phyloP scores from a whole-genome alignment of 2,329 filamentous ascomycete species.

The Keithomyces neogunnii region DNA sequence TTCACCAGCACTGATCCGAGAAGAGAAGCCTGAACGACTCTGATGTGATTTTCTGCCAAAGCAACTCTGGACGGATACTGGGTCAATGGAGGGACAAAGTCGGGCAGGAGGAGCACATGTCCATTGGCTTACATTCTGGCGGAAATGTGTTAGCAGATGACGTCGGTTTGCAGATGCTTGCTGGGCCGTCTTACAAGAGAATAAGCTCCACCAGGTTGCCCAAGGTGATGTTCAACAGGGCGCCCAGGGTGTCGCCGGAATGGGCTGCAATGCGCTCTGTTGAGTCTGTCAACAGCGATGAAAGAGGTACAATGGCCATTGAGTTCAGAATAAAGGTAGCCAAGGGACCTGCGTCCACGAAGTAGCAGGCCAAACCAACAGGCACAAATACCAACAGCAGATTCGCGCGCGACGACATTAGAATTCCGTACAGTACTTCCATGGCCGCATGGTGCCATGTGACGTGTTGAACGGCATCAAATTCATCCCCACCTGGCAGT shows the following conservation, averaged over 20 bases:
- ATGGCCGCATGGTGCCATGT: not conserved
- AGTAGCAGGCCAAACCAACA: slow-evolving; percentile 51
- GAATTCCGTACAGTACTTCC: slow-evolving; percentile 8
- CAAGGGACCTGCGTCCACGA: slow-evolving; percentile 24
- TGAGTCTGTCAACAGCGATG: slow-evolving; percentile 48
- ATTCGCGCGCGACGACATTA: slow-evolving; percentile 47
- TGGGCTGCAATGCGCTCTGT: slow-evolving; percentile 50
- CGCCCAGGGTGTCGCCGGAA: slow-evolving; percentile 50
- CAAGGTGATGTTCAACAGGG: slow-evolving; percentile 53
- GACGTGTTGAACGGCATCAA: not conserved
- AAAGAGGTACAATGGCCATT: slow-evolving; percentile 51
- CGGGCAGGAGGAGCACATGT: not conserved
- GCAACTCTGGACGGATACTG: slow-evolving; percentile 33
- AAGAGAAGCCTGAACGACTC: slow-evolving; percentile 68
- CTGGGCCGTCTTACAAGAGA: slow-evolving; percentile 36
- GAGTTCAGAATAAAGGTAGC: slow-evolving; percentile 51
- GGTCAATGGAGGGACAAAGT: not conserved
- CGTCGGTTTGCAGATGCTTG: slow-evolving; percentile 12
- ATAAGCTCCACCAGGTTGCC: slow-evolving; percentile 57
- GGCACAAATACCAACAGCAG: slow-evolving; percentile 63
- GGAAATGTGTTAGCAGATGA: no score
- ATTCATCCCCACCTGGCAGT: not conserved
- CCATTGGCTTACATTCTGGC: not conserved
- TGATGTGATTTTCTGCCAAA: slow-evolving; percentile 51
- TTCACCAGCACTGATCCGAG: slow-evolving; percentile 74